phyloP scores from a whole-genome alignment of 108 stramenopile species.

The Pseudonitzschia multiseries region DNA sequence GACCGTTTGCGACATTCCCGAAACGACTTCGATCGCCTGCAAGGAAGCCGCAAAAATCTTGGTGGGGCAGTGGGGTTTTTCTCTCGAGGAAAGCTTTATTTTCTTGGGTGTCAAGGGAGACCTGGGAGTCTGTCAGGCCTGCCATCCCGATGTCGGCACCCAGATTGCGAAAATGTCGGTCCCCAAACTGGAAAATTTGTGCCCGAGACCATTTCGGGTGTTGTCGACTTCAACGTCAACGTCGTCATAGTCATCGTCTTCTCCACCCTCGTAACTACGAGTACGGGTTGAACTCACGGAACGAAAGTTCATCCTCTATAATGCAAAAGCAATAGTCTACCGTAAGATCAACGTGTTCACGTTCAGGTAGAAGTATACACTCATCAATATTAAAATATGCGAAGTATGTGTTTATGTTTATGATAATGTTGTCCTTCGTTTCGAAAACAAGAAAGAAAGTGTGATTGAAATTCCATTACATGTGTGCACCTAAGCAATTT shows the following conservation, averaged over 20 bases:
- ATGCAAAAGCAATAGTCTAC: too few relatives aligned
- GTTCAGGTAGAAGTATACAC: too few relatives aligned
- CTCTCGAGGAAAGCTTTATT: constrained; percentile 27
- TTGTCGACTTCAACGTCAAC: neutral
- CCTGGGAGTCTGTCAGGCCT: constrained; percentile 24
- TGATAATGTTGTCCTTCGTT: too few relatives aligned
- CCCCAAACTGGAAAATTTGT: constrained; percentile 21
- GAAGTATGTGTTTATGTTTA: too few relatives aligned
- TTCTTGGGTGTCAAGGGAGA: constrained; percentile 28
- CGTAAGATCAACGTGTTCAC: too few relatives aligned
- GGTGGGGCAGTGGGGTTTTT: constrained; percentile 34
- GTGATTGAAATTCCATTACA: too few relatives aligned
- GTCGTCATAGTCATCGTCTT: neutral
- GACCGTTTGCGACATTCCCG: constrained; percentile 25
- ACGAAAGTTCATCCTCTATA: too few relatives aligned
- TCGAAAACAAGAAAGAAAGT: too few relatives aligned
- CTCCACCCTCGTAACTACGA: too few relatives aligned
- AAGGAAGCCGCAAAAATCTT: constrained; percentile 29
- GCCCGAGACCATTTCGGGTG: constrained; percentile 20
- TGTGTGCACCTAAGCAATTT: too few relatives aligned
- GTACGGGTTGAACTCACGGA: too few relatives aligned
- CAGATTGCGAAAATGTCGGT: constrained; percentile 29
- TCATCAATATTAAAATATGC: too few relatives aligned
- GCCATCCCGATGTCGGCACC: constrained; percentile 31
- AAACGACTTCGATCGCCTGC: constrained; percentile 25